Conservation (phyloP, 768 basidiomycete genomes). For the Postia placenta region DNA sequence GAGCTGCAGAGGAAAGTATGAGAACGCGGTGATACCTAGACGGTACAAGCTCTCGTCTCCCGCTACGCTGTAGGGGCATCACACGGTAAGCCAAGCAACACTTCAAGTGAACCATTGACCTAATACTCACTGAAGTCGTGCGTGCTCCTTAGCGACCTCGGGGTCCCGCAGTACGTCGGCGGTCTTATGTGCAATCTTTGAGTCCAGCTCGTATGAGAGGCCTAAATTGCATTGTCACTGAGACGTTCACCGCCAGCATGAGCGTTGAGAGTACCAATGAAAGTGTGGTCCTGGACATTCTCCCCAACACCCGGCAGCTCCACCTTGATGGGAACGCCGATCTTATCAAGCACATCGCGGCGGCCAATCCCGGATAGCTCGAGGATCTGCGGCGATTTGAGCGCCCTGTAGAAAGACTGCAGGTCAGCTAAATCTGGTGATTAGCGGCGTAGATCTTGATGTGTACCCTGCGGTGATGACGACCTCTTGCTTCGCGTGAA, state of each 20-base stretch:
- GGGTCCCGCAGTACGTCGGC: not conserved
- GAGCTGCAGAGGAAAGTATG: not conserved
- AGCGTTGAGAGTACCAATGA: slow-evolving; percentile 1
- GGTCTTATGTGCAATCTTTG: not conserved
- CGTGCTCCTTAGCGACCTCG: not conserved
- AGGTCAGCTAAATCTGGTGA: not conserved
- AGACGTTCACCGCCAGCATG: not conserved
- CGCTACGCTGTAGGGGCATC: not conserved
- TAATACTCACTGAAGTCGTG: slow-evolving; percentile 1
- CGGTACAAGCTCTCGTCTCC: not conserved
- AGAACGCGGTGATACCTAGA: not conserved
- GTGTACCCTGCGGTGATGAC: slow-evolving; percentile 31
- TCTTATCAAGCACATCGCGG: slow-evolving; percentile 22
- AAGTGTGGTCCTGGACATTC: slow-evolving; percentile 40
- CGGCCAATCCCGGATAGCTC: slow-evolving; percentile 46
- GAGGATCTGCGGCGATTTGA: slow-evolving; percentile 41
- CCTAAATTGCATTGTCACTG: not conserved
- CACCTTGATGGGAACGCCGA: slow-evolving; percentile 30
- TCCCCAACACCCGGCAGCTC: slow-evolving; percentile 44
- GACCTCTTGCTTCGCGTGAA: slow-evolving; percentile 35
- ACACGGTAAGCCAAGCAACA: too few relatives aligned
- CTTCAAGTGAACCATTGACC: too few relatives aligned
- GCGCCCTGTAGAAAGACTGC: slow-evolving; percentile 25
- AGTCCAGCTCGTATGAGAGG: not conserved
- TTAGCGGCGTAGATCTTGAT: not conserved